Evolutionary conservation across 129 eudicot species (phyloP), one percentile per base, ranked within the genome.

Genomic region (Tanacetum coccineum): DNA sequence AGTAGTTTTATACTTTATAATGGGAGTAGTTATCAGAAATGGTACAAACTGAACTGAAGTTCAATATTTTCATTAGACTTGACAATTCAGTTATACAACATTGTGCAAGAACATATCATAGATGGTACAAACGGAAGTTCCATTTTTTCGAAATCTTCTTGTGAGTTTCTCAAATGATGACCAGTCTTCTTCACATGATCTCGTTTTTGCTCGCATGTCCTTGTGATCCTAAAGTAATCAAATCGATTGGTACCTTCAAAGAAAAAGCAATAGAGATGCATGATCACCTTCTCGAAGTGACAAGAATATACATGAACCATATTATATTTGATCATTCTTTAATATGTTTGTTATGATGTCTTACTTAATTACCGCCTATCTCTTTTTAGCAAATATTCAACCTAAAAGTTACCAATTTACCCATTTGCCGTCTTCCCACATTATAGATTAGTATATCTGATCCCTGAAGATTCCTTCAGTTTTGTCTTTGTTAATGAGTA

Each of bases 231-330:
- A 4, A 62, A 18, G 28, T 3, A 10, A 53, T 53, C 6, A 19
- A 5, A 66, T 22, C 19, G 47, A 49, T 10, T n/a, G 59, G 28
- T 1, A 62, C 59, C 70, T 66, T 66, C 45, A 66, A 66, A 25
- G 40, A 64, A 45, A 13, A 6, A 12, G 13, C 8, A 48, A 45
- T 18, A 46, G 13, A 2, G 13, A 12, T 20, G 0, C 17, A 25
- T 9, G 6, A 57, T 57, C 10, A 13, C 8, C 25, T 57, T 25
- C 62, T 7, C 3, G 1, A 59, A 1, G 0, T 30, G 36, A 48
- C 21, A 26, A 48, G 9, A n/a, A 36, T 36, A 36, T 36, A 36
- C 2, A 36, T 36, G 2, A 26, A 11, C 22, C 42, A 21, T 25
- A 8, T 9, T 21, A 47, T 2, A 57, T 57, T 57, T 57, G 2